Conservation (phyloP, 2,329 filamentous ascomycete species). For the Arthrocladium fulminans region DNA sequence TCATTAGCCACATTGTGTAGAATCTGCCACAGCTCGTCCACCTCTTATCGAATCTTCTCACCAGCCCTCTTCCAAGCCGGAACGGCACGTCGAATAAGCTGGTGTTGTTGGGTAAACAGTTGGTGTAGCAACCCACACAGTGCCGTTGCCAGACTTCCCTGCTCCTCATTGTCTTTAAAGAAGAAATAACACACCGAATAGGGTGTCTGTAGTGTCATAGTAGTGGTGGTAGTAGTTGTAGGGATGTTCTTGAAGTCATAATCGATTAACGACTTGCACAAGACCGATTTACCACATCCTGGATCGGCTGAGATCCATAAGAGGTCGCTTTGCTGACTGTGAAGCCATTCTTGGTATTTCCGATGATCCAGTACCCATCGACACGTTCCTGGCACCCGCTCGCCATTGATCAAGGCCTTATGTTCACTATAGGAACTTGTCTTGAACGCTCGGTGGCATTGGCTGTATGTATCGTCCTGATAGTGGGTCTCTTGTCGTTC, state of each 20-base stretch:
- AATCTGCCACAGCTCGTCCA: slow-evolving; percentile 10
- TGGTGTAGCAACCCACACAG: slow-evolving; percentile 33
- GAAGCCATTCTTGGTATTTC: slow-evolving; percentile 24
- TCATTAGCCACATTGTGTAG: slow-evolving; percentile 2
- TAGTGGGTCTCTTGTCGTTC: background rate
- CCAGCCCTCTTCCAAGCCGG: slow-evolving; percentile 10
- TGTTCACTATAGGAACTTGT: slow-evolving; percentile 23
- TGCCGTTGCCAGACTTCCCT: slow-evolving; percentile 25
- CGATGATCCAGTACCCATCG: slow-evolving; percentile 27
- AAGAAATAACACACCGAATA: slow-evolving; percentile 29
- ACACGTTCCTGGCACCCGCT: slow-evolving; percentile 27
- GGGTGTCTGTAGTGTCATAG: no score
- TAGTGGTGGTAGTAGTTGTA: background rate
- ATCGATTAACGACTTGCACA: slow-evolving; percentile 30
- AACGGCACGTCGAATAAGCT: slow-evolving; percentile 21
- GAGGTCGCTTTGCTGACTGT: slow-evolving; percentile 21
- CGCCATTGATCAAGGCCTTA: slow-evolving; percentile 27
- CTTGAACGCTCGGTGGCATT: slow-evolving; percentile 23
- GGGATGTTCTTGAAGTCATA: slow-evolving; percentile 17
- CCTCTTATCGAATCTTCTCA: slow-evolving; percentile 5
- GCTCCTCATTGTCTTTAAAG: slow-evolving; percentile 31
- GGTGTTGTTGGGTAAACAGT: slow-evolving; percentile 24
- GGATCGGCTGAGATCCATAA: slow-evolving; percentile 35
- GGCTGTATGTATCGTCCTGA: background rate
- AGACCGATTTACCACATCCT: slow-evolving; percentile 35